Conservation (phyloP, 1,284 basidiomycete genomes). For the Cystobasidium sp. region DNA sequence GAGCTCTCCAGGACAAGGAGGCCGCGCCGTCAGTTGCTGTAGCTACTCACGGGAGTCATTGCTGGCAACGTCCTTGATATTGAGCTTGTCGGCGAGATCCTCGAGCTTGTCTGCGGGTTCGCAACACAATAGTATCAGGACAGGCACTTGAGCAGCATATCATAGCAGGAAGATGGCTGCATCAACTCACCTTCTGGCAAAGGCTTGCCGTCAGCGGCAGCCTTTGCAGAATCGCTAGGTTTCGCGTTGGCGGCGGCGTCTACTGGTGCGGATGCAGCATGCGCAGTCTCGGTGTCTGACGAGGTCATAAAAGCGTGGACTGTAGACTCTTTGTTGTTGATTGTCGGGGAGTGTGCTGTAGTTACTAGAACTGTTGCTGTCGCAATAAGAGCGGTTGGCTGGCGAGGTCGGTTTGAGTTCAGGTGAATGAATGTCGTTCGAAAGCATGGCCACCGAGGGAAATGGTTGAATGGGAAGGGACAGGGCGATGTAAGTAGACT, state of each 20-base stretch:
- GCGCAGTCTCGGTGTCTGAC: slow-evolving; percentile 33
- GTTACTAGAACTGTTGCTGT: slow-evolving; percentile 4
- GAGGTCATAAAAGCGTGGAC: slow-evolving; percentile 45
- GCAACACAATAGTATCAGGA: neutral
- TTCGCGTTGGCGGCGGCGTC: slow-evolving; percentile 38
- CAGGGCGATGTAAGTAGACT: too few species aligned
- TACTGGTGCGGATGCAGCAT: slow-evolving; percentile 44
- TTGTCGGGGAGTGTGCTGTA: slow-evolving; percentile 2
- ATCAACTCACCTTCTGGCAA: slow-evolving; percentile 28
- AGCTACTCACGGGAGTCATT: slow-evolving; percentile 34
- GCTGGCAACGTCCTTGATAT: slow-evolving; percentile 36
- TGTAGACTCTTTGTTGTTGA: slow-evolving; percentile 9
- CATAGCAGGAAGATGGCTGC: neutral
- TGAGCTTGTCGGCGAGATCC: slow-evolving; percentile 38
- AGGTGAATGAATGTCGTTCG: too few species aligned
- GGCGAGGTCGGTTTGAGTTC: neutral
- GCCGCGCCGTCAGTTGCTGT: neutral
- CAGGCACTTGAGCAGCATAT: neutral
- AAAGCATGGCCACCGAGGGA: too few species aligned
- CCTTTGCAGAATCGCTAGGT: slow-evolving; percentile 40
- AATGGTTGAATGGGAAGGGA: too few species aligned
- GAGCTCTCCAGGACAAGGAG: too few species aligned
- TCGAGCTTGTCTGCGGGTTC: slow-evolving; percentile 34
- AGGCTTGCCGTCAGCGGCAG: slow-evolving; percentile 39
- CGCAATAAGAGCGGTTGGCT: slow-evolving; percentile 3